phyloP scores from a whole-genome alignment of 2,329 filamentous ascomycete species.

The Penicillium thymicola region DNA sequence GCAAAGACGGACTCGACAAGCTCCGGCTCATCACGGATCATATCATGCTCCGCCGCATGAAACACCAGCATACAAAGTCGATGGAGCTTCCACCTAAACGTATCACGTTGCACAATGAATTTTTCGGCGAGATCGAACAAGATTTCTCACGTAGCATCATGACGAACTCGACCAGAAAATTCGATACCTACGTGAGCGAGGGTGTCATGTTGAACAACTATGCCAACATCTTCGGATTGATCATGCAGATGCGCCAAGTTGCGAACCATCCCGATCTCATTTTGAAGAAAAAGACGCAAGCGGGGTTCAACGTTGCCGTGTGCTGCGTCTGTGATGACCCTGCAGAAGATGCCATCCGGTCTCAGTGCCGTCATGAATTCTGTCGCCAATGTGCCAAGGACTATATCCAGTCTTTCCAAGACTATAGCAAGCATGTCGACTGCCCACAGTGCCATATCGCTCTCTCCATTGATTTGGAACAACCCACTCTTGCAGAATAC shows the following conservation, averaged over 20 bases:
- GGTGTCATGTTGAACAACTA: constrained; percentile 97
- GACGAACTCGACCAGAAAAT: constrained; percentile 81
- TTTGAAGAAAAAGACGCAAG: constrained; percentile 78
- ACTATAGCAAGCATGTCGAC: constrained; percentile 50
- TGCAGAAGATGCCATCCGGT: constrained; percentile 89
- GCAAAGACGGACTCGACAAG: constrained; percentile 71
- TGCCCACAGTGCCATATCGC: constrained; percentile 91
- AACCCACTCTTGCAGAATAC: constrained; percentile 92
- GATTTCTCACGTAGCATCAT: constrained; percentile 96
- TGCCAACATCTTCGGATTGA: constrained; percentile 96
- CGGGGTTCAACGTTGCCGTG: constrained; percentile 84
- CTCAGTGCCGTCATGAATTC: constrained; percentile 89
- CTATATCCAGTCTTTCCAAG: constrained; percentile 74
- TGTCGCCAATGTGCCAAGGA: constrained; percentile 76
- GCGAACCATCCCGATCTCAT: constrained; percentile 95
- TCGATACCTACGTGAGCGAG: constrained; percentile 91
- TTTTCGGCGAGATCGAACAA: constrained; percentile 93
- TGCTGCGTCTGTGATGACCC: constrained; percentile 96
- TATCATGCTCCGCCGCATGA: constrained; percentile 93
- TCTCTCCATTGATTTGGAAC: constrained; percentile 86
- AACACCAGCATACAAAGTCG: constrained; percentile 86
- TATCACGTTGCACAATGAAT: constrained; percentile 86
- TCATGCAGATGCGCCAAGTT: constrained; percentile 99
- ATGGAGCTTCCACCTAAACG: constrained; percentile 98
- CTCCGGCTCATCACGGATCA: constrained; percentile 83